A percentile compares a stretch with the other conserved stretches of the same genome.
phyloP scores from a whole-genome alignment of 345 rosid species.

The Fremontodendron californicum region DNA sequence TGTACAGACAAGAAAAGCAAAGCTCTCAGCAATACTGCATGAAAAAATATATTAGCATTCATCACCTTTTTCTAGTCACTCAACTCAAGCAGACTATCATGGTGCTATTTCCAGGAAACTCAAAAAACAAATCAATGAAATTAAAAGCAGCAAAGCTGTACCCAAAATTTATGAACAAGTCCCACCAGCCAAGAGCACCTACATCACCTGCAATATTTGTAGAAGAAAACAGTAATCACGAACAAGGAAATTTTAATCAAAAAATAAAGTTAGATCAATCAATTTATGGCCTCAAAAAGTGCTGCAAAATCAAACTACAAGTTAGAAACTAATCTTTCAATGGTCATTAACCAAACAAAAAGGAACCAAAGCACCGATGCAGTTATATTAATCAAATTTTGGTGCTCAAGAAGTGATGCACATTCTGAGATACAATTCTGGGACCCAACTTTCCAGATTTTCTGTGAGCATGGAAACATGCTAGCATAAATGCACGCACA shows the following conservation, averaged over 20 bases:
- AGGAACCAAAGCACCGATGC: not conserved
- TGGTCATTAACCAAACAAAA: not conserved
- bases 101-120: conserved; percentile 1
- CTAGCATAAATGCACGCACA: not conserved
- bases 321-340: not conserved
- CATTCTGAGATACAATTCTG: not conserved
- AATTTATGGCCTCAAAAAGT: not conserved
- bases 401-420: not conserved
- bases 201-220: conserved; percentile 60
- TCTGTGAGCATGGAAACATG: not conserved
- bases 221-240: conserved; percentile 11
- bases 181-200: conserved; percentile 98
- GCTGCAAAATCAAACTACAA: not conserved
- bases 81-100: conserved; percentile 12
- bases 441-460: not conserved
- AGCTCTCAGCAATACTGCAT: conserved; percentile 91
- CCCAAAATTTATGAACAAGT: conserved; percentile 90
- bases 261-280: not conserved
- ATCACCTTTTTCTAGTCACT: conserved; percentile 19
- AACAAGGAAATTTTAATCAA: conserved; percentile 1
- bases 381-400: not conserved
- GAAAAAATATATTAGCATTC: conserved; percentile 20
- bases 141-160: conserved; percentile 17
- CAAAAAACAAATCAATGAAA: conserved; percentile 1
- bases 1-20: conserved; percentile 90